These are phyloP conservation scores for Diversispora eburnea DNA, from an alignment of 192 early-diverging fungal genomes.

Conservation along the genomic window DNA sequence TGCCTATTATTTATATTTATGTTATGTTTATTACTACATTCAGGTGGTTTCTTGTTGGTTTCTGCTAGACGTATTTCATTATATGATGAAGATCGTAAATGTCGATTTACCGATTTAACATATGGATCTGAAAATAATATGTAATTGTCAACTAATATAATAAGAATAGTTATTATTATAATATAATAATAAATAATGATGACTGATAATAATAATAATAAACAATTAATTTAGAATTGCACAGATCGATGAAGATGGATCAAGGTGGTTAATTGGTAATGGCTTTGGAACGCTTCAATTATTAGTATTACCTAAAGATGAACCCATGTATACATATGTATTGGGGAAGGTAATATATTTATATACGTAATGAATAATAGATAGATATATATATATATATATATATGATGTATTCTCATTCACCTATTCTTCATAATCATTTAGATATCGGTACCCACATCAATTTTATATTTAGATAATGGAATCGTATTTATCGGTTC, in stretches of 20 bases:
- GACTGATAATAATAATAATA: background rate
- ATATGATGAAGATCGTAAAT: constrained; percentile 41
- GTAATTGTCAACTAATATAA: background rate
- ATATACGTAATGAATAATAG: constrained; percentile 8
- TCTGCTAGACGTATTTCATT: constrained; percentile 57
- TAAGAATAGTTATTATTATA: background rate
- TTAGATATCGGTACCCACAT: constrained; percentile 51
- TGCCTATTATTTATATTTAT: no score
- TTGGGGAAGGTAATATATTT: constrained; percentile 48
- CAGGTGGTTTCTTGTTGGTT: constrained; percentile 54
- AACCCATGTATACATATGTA: constrained; percentile 38
- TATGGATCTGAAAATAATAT: background rate
- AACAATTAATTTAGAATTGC: constrained; percentile 20
- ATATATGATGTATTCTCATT: background rate
- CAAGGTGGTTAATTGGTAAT: constrained; percentile 71
- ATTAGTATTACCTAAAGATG: constrained; percentile 41
- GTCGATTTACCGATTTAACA: background rate
- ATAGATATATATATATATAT: background rate
- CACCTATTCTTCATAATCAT: constrained; percentile 8
- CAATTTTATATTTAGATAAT: constrained; percentile 64
- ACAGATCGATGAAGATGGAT: constrained; percentile 48
- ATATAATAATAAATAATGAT: background rate
- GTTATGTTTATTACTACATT: no score
- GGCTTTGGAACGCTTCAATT: constrained; percentile 59
- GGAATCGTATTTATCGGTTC: constrained; percentile 82